phyloP scores from a whole-genome alignment of 345 rosid genomes.

The Linum lewisii region DNA sequence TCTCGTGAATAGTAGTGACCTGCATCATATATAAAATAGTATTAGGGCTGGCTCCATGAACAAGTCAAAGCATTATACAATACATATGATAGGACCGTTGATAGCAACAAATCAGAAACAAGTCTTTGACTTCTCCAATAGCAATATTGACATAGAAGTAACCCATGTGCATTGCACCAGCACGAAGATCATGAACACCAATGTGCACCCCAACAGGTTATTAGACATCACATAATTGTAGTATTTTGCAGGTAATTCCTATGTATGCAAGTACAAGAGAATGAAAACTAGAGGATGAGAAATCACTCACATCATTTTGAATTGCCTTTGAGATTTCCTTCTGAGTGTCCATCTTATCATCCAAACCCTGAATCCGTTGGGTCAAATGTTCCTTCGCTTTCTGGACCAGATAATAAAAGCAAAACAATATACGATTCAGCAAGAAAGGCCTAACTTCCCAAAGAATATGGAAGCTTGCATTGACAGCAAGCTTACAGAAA shows the following conservation, averaged over 20 bases:
- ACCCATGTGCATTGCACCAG: too few species aligned
- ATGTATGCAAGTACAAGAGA: too few species aligned
- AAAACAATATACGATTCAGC: not conserved
- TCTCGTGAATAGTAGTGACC: constrained; percentile 55
- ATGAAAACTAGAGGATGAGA: not conserved
- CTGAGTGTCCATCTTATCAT: constrained; percentile 70
- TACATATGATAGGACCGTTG: not conserved
- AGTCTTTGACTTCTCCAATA: too few species aligned
- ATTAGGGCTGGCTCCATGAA: not conserved
- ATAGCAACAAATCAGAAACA: too few species aligned
- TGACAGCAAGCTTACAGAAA: not conserved
- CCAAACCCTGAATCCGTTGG: constrained; percentile 63
- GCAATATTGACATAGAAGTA: too few species aligned
- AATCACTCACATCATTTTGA: constrained; percentile 43
- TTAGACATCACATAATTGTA: too few species aligned
- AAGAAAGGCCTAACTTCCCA: not conserved
- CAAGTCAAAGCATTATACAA: not conserved
- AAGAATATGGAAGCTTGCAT: not conserved
- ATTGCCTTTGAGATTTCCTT: constrained; percentile 64
- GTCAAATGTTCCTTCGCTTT: constrained; percentile 76
- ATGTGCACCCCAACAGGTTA: not conserved
- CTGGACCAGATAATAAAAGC: constrained; percentile 27
- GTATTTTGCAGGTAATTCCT: too few species aligned
- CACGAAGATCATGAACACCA: too few species aligned
- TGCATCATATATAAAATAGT: constrained; percentile 21